Conservation (phyloP, 805 yeast species). For the Ogataea angusta region DNA sequence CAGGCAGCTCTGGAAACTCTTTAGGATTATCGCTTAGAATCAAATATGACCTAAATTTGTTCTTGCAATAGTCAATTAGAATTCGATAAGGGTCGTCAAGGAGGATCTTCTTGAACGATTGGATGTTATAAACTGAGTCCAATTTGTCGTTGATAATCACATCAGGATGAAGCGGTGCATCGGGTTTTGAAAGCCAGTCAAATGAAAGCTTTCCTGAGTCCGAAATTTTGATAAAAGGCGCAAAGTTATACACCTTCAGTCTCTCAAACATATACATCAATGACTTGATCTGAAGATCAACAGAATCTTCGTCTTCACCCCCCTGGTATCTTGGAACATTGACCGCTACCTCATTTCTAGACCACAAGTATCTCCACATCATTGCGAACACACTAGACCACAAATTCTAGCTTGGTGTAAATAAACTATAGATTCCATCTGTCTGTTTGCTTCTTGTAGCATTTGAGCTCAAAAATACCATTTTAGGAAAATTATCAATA, state of each 20-base stretch:
- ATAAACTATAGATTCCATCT: too few species aligned
- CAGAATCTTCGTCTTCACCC: slow-evolving; percentile 51
- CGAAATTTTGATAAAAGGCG: slow-evolving; percentile 39
- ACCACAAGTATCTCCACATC: slow-evolving; percentile 35
- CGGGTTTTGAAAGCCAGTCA: slow-evolving; percentile 17
- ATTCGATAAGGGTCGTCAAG: slow-evolving; percentile 61
- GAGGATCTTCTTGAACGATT: slow-evolving; percentile 40
- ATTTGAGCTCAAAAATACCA: too few species aligned
- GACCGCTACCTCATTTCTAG: slow-evolving; percentile 34
- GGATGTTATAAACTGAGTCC: slow-evolving; percentile 53
- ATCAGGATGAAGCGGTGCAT: slow-evolving; percentile 8
- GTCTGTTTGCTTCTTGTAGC: too few species aligned
- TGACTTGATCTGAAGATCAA: slow-evolving; percentile 60
- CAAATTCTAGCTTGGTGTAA: background rate
- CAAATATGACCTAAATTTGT: slow-evolving; percentile 61
- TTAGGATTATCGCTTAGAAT: slow-evolving; percentile 50
- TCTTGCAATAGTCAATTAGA: slow-evolving; percentile 61
- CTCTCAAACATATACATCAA: slow-evolving; percentile 56
- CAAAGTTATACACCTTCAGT: slow-evolving; percentile 40
- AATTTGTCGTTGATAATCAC: slow-evolving; percentile 38
- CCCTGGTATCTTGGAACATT: slow-evolving; percentile 47
- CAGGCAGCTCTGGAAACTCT: slow-evolving; percentile 32
- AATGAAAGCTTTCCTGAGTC: slow-evolving; percentile 28
- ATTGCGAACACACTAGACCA: background rate
- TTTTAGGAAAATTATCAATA: too few species aligned